Evolutionary conservation across 2,329 filamentous ascomycete species (phyloP).

Genomic region (Allantophomopsis cytisporea): DNA sequence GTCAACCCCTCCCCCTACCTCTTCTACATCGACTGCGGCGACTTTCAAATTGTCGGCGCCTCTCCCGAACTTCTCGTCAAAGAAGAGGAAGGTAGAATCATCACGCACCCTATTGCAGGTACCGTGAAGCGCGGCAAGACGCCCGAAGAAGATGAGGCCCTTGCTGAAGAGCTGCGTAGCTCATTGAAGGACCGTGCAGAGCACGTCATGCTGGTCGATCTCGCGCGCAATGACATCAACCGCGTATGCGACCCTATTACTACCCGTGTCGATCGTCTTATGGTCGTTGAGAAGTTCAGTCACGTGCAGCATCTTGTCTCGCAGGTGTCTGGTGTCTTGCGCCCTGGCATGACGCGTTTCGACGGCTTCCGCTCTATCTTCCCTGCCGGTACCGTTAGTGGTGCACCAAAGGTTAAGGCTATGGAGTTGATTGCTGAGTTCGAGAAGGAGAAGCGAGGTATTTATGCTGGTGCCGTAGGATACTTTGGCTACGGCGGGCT

Average conservation of each 20-base stretch:
- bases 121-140: slow-evolving; percentile 81
- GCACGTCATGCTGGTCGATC: slow-evolving; percentile 95
- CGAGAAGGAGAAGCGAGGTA: slow-evolving; percentile 83
- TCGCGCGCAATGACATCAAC: slow-evolving; percentile 94
- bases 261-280: slow-evolving; percentile 82
- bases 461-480: slow-evolving; percentile 91
- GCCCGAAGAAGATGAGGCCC: slow-evolving; percentile 64
- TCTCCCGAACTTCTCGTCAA: slow-evolving; percentile 93
- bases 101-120: slow-evolving; percentile 94
- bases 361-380: slow-evolving; percentile 96
- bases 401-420: slow-evolving; percentile 87
- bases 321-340: slow-evolving; percentile 83
- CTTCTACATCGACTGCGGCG: slow-evolving; percentile 84
- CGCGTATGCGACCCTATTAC: slow-evolving; percentile 83
- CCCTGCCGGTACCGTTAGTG: slow-evolving; percentile 89
- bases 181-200: slow-evolving; percentile 87
- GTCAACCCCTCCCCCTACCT: slow-evolving; percentile 96
- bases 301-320: slow-evolving; percentile 97
- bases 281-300: slow-evolving; percentile 89
- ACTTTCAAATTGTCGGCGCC: slow-evolving; percentile 91
- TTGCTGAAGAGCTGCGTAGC: slow-evolving; percentile 63
- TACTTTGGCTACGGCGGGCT: slow-evolving; percentile 86
- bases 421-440: slow-evolving; percentile 97
- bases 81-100: slow-evolving; percentile 71
- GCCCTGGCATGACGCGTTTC: slow-evolving; percentile 75